Evolutionary conservation across 2,329 filamentous ascomycete species (phyloP).

Genomic region (Aspergillus jensenii): DNA sequence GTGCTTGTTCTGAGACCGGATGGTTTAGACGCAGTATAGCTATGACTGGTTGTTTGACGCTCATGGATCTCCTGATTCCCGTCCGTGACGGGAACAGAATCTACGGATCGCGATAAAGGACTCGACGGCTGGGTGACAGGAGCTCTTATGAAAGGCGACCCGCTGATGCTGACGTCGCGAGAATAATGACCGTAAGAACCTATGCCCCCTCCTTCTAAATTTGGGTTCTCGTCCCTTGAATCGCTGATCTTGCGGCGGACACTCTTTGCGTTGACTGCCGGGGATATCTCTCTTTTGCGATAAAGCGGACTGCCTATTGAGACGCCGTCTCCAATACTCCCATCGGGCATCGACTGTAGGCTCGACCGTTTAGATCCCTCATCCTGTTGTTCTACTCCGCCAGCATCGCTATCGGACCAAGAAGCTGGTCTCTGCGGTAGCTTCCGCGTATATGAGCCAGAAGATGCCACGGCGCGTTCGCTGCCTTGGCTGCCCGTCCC

Average conservation of each 20-base stretch:
- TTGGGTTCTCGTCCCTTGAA: conserved; percentile 25
- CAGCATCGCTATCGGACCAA: conserved; percentile 8
- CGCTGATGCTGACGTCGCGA: conserved; percentile 44
- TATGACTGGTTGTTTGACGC: conserved; percentile 14
- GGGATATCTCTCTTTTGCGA: conserved; percentile 36
- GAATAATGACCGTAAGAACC: conserved; percentile 28
- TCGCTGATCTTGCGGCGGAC: conserved; percentile 29
- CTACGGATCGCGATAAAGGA: conserved; percentile 31
- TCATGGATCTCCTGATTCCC: conserved; percentile 22
- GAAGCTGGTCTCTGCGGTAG: conserved; percentile 13
- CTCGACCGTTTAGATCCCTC: conserved; percentile 15
- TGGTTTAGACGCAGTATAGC: conserved; percentile 22
- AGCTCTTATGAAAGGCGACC: conserved; percentile 50
- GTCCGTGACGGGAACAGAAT: conserved; percentile 26
- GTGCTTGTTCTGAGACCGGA: conserved; percentile 29
- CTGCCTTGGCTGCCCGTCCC: conserved; percentile 21
- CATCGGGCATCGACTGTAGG: conserved; percentile 20
- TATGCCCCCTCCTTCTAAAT: conserved; percentile 18
- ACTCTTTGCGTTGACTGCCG: conserved; percentile 26
- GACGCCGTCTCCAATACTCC: conserved; percentile 16
- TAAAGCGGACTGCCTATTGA: conserved; percentile 8
- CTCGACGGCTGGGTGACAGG: conserved; percentile 31
- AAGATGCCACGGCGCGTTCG: conserved; percentile 16
- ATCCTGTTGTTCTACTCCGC: conserved; percentile 10
- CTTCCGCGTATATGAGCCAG: conserved; percentile 16